Percentiles rank a stretch among this genome's conserved stretches.
Conservation (phyloP, 2,329 filamentous ascomycete genomes). For the Tolypocladium guangdongense region DNA sequence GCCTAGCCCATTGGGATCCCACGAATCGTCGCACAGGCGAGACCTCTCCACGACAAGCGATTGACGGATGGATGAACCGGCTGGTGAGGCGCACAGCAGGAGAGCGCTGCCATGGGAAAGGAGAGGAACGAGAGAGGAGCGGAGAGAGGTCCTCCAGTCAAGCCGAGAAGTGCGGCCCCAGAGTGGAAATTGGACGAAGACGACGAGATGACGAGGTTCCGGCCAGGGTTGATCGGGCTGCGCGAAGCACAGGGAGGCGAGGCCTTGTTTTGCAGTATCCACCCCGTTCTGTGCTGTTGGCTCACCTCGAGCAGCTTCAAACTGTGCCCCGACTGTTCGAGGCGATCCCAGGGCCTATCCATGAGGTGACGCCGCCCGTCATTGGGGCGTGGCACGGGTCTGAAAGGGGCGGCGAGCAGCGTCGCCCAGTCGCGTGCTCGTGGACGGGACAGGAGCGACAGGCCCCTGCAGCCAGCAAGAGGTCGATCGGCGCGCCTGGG, state of each 20-base stretch:
- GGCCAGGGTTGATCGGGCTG: not conserved
- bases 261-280: not conserved
- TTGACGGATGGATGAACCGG: not conserved
- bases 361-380: not conserved
- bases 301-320: not conserved
- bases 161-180: not conserved
- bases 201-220: not conserved
- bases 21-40: not conserved
- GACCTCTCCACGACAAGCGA: not conserved
- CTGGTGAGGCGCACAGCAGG: not conserved
- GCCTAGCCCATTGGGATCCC: not conserved
- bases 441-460: no score
- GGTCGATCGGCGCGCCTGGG: not conserved
- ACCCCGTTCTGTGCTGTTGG: not conserved
- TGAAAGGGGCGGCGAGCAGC: no score
- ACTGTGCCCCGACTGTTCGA: not conserved
- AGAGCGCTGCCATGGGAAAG: not conserved
- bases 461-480: not conserved
- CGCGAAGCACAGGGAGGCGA: not conserved
- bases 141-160: not conserved
- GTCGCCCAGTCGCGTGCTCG: not conserved
- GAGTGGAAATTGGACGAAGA: conserved; percentile 2
- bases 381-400: not conserved
- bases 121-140: not conserved
- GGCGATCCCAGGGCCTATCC: not conserved